Evolutionary conservation across 768 basidiomycete species (phyloP).

Genomic region (Cystofilobasidium macerans): DNA sequence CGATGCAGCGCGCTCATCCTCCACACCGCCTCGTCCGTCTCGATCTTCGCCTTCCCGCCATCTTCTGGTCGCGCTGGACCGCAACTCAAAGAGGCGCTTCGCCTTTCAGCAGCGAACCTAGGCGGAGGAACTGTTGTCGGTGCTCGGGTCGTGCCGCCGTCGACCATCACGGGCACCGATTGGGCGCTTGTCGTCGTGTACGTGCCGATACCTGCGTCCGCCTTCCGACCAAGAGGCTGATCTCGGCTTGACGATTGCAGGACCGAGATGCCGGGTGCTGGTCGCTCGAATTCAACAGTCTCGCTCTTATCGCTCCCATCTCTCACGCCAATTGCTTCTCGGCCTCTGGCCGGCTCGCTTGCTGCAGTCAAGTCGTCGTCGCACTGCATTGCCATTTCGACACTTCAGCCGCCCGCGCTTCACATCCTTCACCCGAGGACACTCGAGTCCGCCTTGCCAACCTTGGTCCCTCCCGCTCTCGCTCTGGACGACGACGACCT

Average conservation of each 20-base stretch:
- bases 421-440: background rate
- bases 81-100: background rate
- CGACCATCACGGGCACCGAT: background rate
- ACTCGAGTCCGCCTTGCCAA: background rate
- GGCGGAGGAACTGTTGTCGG: background rate
- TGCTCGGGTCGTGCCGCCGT: background rate
- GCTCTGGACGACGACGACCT: background rate
- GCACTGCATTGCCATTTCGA: background rate
- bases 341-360: background rate
- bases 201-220: background rate
- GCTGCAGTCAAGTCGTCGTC: background rate
- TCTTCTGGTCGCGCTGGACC: background rate
- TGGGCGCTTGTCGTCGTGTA: background rate
- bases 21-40: background rate
- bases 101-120: background rate
- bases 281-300: background rate
- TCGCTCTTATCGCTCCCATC: background rate
- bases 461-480: background rate
- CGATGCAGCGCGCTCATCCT: constrained; percentile 1
- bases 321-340: background rate
- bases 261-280: background rate
- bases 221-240: background rate
- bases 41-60: background rate
- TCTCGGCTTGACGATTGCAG: background rate
- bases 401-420: background rate